These are phyloP conservation scores for Amaranthus palmeri DNA, from an alignment of 148 eudicot species.

Conservation along the genomic window DNA sequence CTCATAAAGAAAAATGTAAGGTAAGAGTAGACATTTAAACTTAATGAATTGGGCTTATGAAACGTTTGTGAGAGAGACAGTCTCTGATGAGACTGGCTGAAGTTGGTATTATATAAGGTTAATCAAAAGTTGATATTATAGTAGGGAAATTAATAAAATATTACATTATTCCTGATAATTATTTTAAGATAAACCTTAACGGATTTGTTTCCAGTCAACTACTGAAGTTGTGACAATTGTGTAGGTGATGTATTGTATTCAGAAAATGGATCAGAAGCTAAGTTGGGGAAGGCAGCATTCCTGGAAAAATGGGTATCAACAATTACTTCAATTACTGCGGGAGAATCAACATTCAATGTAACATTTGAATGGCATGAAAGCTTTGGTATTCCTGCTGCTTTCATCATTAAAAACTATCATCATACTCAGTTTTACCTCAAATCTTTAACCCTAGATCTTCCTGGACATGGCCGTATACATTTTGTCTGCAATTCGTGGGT, in stretches of 20 bases:
- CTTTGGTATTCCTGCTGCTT: slow-evolving; percentile 68
- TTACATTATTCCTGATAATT: too few relatives aligned
- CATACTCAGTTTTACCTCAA: slow-evolving; percentile 71
- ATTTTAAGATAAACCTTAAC: not conserved
- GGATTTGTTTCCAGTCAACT: too few relatives aligned
- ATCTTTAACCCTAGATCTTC: slow-evolving; percentile 56
- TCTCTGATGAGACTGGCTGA: too few relatives aligned
- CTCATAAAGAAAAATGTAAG: too few relatives aligned
- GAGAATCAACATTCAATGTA: slow-evolving; percentile 45
- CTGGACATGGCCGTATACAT: slow-evolving; percentile 52
- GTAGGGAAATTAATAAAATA: too few relatives aligned
- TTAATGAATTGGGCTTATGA: too few relatives aligned
- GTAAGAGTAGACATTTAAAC: too few relatives aligned
- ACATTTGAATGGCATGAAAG: slow-evolving; percentile 73
- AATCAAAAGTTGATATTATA: too few relatives aligned
- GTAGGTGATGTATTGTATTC: not conserved
- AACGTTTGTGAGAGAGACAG: too few relatives aligned
- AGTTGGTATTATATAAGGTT: too few relatives aligned
- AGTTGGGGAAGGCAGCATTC: slow-evolving; percentile 49
- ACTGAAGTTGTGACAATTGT: too few relatives aligned
- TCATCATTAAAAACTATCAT: slow-evolving; percentile 56
- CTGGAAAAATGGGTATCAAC: slow-evolving; percentile 58
- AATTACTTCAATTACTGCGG: slow-evolving; percentile 39
- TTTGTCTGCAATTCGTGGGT: slow-evolving; percentile 92
- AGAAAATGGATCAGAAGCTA: slow-evolving; percentile 49